phyloP scores from a whole-genome alignment of 2,329 filamentous ascomycete genomes.

The Botrytis cinerea region DNA sequence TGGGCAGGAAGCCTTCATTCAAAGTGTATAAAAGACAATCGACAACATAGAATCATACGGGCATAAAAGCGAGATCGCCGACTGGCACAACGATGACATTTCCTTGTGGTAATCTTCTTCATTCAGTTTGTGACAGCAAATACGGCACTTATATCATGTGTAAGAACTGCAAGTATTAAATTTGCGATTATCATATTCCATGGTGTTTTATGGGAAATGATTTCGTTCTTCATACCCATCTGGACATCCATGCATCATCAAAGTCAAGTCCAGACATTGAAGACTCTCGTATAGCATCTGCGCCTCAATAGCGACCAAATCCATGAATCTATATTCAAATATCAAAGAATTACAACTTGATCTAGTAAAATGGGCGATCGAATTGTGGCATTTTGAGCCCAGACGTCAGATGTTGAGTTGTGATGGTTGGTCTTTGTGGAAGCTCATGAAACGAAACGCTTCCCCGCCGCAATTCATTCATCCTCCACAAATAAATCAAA shows the following conservation, averaged over 20 bases:
- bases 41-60: conserved; percentile 31
- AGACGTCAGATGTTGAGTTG: background rate
- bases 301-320: accelerated
- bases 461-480: background rate
- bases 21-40: conserved; percentile 39
- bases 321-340: background rate
- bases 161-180: background rate
- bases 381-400: background rate
- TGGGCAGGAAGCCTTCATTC: conserved; percentile 23
- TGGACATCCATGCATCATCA: background rate
- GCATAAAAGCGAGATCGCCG: conserved; percentile 20
- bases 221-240: background rate
- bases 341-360: too few species aligned
- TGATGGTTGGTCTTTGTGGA: background rate
- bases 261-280: background rate
- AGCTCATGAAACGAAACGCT: conserved; percentile 19
- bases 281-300: background rate
- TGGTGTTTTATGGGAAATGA: background rate
- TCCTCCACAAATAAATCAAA: conserved; percentile 5
- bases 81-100: background rate
- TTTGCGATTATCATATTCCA: background rate
- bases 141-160: too few species aligned
- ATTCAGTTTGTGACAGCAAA: background rate
- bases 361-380: background rate
- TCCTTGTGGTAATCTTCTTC: background rate